Conservation (phyloP, 768 basidiomycete genomes). For the Leccinum boreale region DNA sequence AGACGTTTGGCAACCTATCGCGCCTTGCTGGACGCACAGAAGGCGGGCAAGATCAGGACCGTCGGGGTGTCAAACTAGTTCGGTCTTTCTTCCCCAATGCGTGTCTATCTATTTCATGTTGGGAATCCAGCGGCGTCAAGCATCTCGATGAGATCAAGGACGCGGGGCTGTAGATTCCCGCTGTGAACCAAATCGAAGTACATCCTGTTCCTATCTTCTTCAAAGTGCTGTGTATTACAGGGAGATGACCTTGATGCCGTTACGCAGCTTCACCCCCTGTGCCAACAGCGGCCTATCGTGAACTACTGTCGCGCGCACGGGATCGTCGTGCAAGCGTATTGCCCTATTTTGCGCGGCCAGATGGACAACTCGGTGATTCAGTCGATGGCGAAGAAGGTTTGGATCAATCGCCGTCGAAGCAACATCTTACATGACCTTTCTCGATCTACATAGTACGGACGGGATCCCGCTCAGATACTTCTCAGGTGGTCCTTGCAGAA, state of each 20-base stretch:
- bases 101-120: background rate
- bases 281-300: conserved; percentile 78
- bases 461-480: conserved; percentile 74
- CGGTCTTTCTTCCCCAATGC: conserved; percentile 21
- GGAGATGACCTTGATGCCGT: background rate
- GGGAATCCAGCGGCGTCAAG: conserved; percentile 47
- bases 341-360: conserved; percentile 63
- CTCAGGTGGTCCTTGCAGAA: conserved; percentile 89
- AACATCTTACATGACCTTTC: background rate
- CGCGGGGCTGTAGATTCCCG: conserved; percentile 60
- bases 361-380: conserved; percentile 53
- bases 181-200: conserved; percentile 83
- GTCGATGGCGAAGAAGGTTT: conserved; percentile 58
- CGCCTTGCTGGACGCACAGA: conserved; percentile 59
- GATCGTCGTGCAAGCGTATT: conserved; percentile 72
- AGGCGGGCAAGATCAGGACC: conserved; percentile 60
- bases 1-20: conserved; percentile 68
- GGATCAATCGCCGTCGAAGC: conserved; percentile 4
- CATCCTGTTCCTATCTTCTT: conserved; percentile 4
- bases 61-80: conserved; percentile 86
- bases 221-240: background rate
- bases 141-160: conserved; percentile 73
- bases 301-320: conserved; percentile 61
- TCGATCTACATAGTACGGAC: conserved; percentile 41
- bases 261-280: conserved; percentile 70